Evolutionary conservation across 805 yeast genomes (phyloP), one percentile per base, ranked within the genome.

Genomic region (Candida pseudofarinosa): DNA sequence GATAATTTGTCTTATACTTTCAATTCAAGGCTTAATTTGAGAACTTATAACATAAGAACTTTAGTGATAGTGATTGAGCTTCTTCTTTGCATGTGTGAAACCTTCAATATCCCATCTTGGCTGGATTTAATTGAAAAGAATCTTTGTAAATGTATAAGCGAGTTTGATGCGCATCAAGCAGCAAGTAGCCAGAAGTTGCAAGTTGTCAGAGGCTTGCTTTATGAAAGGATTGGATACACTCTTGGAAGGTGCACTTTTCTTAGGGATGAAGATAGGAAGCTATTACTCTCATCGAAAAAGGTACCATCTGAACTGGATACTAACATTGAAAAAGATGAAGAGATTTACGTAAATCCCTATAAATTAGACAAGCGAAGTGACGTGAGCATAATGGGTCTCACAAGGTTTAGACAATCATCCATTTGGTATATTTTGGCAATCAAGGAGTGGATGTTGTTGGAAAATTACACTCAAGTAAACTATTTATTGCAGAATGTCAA

Each of bases 401-500:
- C 85, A 2, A 69, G 95, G 44, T 63, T 63, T 40, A 73, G 97
- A 42, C 88, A 88, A 56, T 79, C 89, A 1, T 79, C 87, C 0
- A 70, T 90, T 20, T 89, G 96, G 88, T 74, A 76, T 50, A 58
- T 89, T 19, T 58, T 89, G 19, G 82, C 96, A 0, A 83, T 88
- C 4, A 77, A 77, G 43, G 86, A 85, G 55, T 81, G 96, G 85
- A 43, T 60, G 12, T 45, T 47, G 13, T 49, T 68, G 15, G 55
- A 61, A 16, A 58, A 63, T 40, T 33, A 46, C 26, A 39, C 48
- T 4, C 71, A 67, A 44, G 54, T 64, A 5, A 45, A 47, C 35
- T 33, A 45, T 5, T 49, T 69, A 42, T 38, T 67, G 41, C 38
- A 50, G 6, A 65, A 67, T 38, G 49, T 65, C 15, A 46, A 49